Base-by-base conservation (phyloP, 1,139 yeast genomes). In the Pichia sp. region DNA sequence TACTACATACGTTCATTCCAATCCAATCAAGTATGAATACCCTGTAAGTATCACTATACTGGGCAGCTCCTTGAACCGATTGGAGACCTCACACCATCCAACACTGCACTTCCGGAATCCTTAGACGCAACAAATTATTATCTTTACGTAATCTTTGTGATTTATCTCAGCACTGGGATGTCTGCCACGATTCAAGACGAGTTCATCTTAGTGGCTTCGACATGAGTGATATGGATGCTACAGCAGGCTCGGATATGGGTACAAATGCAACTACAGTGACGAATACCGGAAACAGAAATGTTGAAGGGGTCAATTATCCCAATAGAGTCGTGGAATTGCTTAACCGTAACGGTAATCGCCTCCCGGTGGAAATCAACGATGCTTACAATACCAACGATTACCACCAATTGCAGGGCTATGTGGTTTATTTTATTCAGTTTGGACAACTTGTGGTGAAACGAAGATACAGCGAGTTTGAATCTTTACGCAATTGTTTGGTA, bases 401-500 rank as follows among this genome's bases (percentile, higher is more conserved):
- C 26, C 61, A 56, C 36, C 50, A 72, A 48, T 40, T 58, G 11
- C 59, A 56, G 40, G 81, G 79, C 35, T 90, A 81, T 53, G 77
- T 90, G 40, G 86, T 86, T 0, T 92, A 92, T 62, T 81, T 95
- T 10, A 86, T 92, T 49, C 75, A 75, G 52, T 64, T 77, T 27
- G 66, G 78, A 37, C 79, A 77, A 11, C 81, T 78, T 42, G 72
- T 77, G 33, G 90, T 90, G 2, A 71, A 90, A 46, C 71, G 98
- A 54, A 69, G 98, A 38, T 92, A 92, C 64, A 85, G 95, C 42
- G 98, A 92, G 60, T 92, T 92, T 62, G 97, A 87, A 56, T 77
- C 85, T 46, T 71, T 92, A 37, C 68, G 97, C 46, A 80, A 73
- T 36, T 75, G 82, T 3, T 70, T 92, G 29, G 69, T 80, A 5